Evolutionary conservation across 108 stramenopile genomes (phyloP).

Genomic region (Pseudonitzschia pungens): DNA sequence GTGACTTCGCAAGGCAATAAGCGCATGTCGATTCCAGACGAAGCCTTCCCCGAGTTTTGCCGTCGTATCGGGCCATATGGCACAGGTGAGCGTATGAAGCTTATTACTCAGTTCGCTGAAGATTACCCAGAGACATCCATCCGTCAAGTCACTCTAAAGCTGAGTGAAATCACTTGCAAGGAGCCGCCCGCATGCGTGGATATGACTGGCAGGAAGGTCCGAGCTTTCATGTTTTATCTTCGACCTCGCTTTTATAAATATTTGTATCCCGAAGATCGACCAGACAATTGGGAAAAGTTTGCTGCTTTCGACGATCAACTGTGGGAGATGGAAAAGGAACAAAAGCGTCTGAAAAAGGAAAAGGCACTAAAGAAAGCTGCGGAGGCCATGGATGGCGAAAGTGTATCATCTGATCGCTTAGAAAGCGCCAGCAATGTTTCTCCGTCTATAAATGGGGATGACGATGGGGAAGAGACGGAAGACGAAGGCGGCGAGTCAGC

Average conservation of each 20-base stretch:
- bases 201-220: constrained; percentile 44
- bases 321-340: constrained; percentile 41
- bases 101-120: constrained; percentile 76
- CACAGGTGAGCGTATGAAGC: constrained; percentile 65
- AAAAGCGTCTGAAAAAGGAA: constrained; percentile 18
- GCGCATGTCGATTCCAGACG: constrained; percentile 80
- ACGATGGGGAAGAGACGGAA: constrained; percentile 32
- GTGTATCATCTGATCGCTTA: constrained; percentile 5
- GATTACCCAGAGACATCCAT: constrained; percentile 77
- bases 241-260: constrained; percentile 83
- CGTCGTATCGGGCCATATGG: constrained; percentile 71
- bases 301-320: constrained; percentile 65
- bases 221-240: constrained; percentile 77
- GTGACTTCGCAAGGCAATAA: constrained; percentile 62
- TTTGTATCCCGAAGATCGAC: constrained; percentile 63
- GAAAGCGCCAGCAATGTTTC: constrained; percentile 31
- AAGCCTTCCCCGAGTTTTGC: constrained; percentile 75
- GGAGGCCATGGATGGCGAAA: constrained; percentile 10
- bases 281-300: constrained; percentile 75
- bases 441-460: constrained; percentile 27
- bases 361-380: constrained; percentile 14
- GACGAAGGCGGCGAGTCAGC: constrained; percentile 27
- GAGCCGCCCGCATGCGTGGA: constrained; percentile 73
- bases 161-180: constrained; percentile 80
- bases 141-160: constrained; percentile 79